Evolutionary conservation across 1,284 basidiomycete genomes (phyloP).

Genomic region (Papiliotrema laurentii): DNA sequence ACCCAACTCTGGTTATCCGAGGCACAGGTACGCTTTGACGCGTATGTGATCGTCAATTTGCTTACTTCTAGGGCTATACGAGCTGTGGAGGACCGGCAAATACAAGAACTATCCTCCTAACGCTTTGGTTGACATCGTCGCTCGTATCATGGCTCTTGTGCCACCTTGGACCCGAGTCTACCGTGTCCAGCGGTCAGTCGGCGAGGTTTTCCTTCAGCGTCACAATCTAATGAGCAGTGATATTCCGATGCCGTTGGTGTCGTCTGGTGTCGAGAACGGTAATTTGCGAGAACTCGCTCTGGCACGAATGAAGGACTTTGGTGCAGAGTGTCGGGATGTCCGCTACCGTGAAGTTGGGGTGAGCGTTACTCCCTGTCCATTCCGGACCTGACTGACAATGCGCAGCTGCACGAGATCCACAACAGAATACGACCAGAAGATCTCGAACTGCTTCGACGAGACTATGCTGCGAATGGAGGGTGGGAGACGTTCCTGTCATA

Average conservation of each 20-base stretch:
- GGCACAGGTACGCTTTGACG: constrained; percentile 59
- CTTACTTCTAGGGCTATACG: constrained; percentile 67
- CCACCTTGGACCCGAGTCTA: constrained; percentile 99
- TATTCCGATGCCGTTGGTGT: constrained; percentile 90
- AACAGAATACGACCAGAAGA: constrained; percentile 94
- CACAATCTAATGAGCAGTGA: constrained; percentile 56
- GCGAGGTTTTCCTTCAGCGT: constrained; percentile 1
- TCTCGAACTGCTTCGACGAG: constrained; percentile 92
- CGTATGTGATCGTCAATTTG: neutral
- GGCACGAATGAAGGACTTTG: constrained; percentile 98
- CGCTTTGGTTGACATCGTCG: constrained; percentile 94
- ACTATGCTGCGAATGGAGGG: constrained; percentile 95
- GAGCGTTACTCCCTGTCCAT: constrained; percentile 42
- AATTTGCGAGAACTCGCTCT: constrained; percentile 94
- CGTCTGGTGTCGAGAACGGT: constrained; percentile 96
- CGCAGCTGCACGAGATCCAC: constrained; percentile 94
- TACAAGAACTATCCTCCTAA: constrained; percentile 99
- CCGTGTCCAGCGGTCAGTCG: constrained; percentile 78
- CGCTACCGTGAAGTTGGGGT: constrained; percentile 97
- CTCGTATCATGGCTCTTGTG: constrained; percentile 90
- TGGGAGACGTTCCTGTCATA: constrained; percentile 99
- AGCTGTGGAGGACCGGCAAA: constrained; percentile 91
- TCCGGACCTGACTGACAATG: neutral
- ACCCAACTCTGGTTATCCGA: constrained; percentile 95
- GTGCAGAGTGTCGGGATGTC: constrained; percentile 94